phyloP scores from a whole-genome alignment of 2,329 filamentous ascomycete species.

The Trichoderma sp. region DNA sequence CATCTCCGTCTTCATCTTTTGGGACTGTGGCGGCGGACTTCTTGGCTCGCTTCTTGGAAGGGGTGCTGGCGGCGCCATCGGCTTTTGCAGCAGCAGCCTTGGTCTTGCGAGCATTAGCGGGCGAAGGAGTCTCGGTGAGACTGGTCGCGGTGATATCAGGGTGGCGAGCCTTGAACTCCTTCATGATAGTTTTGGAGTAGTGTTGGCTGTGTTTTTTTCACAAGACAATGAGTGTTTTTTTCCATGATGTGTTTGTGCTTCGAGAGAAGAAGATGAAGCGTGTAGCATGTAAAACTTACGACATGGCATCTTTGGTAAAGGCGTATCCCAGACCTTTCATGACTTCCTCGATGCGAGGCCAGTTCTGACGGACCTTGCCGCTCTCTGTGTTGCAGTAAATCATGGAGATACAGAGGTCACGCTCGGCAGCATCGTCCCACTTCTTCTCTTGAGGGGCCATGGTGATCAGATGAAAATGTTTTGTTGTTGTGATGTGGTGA shows the following conservation, averaged over 20 bases:
- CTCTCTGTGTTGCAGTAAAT: constrained; percentile 34
- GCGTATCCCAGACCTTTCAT: constrained; percentile 40
- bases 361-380: constrained; percentile 37
- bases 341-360: constrained; percentile 36
- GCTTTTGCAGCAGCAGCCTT: constrained; percentile 22
- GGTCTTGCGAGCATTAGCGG: constrained; percentile 2
- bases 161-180: constrained; percentile 38
- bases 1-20: constrained; percentile 27
- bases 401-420: constrained; percentile 43
- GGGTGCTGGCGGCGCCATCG: constrained; percentile 24
- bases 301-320: constrained; percentile 44
- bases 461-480: not conserved
- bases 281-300: constrained; percentile 33
- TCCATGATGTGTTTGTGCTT: too few relatives aligned
- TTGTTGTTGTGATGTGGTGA: not conserved
- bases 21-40: not conserved
- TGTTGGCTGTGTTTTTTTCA: constrained; percentile 37
- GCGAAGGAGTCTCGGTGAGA: not conserved
- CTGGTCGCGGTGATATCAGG: not conserved
- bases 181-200: constrained; percentile 43
- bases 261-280: not conserved
- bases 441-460: constrained; percentile 40
- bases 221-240: too few relatives aligned
- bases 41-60: constrained; percentile 26
- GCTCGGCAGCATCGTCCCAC: constrained; percentile 42